These are phyloP conservation scores for Arachnopeziza araneosa DNA, from an alignment of 2,329 filamentous ascomycete species.

Conservation along the genomic window DNA sequence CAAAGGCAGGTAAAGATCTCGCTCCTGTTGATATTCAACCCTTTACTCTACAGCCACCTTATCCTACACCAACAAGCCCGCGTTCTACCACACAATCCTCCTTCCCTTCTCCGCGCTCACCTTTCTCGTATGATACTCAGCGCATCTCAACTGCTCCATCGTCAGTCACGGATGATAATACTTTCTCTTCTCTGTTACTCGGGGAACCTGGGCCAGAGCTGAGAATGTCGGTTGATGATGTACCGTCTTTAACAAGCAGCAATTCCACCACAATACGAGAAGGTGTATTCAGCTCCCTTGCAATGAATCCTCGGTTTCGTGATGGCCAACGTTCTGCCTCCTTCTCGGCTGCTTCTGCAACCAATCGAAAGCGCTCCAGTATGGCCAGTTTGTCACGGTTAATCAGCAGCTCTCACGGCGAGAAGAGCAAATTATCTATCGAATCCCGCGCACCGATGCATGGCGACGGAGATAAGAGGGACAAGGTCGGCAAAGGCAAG, in stretches of 20 bases:
- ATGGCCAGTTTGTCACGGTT: conserved; percentile 72
- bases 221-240: conserved; percentile 66
- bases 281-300: conserved; percentile 43
- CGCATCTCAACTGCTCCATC: conserved; percentile 71
- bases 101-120: conserved; percentile 60
- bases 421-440: conserved; percentile 68
- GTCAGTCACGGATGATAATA: conserved; percentile 65
- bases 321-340: conserved; percentile 57
- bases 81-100: conserved; percentile 52
- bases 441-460: conserved; percentile 46
- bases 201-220: conserved; percentile 69
- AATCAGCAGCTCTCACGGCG: conserved; percentile 68
- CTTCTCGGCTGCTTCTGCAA: conserved; percentile 54
- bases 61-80: conserved; percentile 54
- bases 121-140: conserved; percentile 65
- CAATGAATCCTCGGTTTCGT: conserved; percentile 40
- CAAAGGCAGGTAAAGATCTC: conserved; percentile 36
- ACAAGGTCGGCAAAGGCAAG: conserved; percentile 59
- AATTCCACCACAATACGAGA: conserved; percentile 71
- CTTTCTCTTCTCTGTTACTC: conserved; percentile 64
- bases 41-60: conserved; percentile 38
- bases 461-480: conserved; percentile 50
- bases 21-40: conserved; percentile 45
- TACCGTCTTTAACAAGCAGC: conserved; percentile 70
- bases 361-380: conserved; percentile 67